Evolutionary conservation across 257 asterid genomes (phyloP).

Genomic region (Solanum ahanhuiri): DNA sequence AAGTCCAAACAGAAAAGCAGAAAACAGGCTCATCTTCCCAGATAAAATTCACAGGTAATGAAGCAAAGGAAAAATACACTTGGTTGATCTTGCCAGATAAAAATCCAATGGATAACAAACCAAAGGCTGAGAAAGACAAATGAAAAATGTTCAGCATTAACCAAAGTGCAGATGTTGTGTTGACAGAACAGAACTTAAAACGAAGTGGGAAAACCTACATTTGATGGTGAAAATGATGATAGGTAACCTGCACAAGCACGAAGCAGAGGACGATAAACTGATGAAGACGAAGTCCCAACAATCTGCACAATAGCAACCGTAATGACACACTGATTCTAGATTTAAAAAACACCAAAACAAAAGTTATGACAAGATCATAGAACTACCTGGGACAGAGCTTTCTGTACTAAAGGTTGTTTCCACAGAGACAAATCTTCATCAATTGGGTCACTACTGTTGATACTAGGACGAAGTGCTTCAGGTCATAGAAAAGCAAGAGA

Average conservation of each 20-base stretch:
- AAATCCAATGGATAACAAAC: not conserved
- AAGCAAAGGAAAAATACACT: not conserved
- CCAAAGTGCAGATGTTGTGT: not conserved
- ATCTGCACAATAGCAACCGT: constrained; percentile 51
- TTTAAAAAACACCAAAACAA: not conserved
- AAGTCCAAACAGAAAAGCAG: not conserved
- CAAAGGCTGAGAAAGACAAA: not conserved
- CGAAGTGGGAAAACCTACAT: constrained; percentile 55
- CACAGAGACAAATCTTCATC: constrained; percentile 84
- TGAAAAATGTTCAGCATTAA: not conserved
- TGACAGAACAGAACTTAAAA: not conserved
- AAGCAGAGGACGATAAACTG: constrained; percentile 65
- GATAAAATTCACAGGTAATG: not conserved
- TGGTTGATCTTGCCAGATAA: not conserved
- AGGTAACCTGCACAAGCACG: constrained; percentile 91
- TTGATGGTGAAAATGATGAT: constrained; percentile 84
- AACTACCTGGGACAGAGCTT: constrained; percentile 75
- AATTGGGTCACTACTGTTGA: constrained; percentile 48
- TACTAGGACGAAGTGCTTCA: constrained; percentile 87
- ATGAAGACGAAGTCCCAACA: constrained; percentile 73
- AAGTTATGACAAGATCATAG: not conserved
- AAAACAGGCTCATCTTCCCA: not conserved
- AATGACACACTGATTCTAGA: not conserved
- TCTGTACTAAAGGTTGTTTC: constrained; percentile 76
- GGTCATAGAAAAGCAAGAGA: constrained; percentile 15